phyloP scores from a whole-genome alignment of 257 asterid genomes.

The Forsythia suspensa region DNA sequence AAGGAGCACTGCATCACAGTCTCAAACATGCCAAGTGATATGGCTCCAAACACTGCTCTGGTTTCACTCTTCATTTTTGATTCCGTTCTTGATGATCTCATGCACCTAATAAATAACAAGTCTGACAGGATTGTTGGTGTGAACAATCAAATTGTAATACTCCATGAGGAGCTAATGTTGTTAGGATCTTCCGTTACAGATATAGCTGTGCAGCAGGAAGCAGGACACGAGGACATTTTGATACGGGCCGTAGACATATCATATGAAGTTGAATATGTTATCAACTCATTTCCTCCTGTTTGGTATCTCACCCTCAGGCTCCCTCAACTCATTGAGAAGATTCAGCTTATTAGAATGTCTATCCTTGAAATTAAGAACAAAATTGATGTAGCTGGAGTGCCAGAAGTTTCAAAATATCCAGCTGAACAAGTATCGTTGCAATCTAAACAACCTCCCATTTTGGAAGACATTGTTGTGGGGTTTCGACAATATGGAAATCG shows the following conservation, averaged over 20 bases:
- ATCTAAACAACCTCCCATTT: too few relatives aligned
- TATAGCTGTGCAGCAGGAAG: background rate
- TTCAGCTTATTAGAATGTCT: background rate
- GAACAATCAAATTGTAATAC: background rate
- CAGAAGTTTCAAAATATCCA: too few relatives aligned
- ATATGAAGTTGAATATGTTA: background rate
- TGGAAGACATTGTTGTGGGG: too few relatives aligned
- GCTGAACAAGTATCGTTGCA: too few relatives aligned
- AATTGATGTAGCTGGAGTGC: too few relatives aligned
- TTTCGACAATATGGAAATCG: too few relatives aligned
- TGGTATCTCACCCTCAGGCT: background rate
- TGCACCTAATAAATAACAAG: background rate
- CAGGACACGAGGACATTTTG: background rate
- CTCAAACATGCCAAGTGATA: background rate
- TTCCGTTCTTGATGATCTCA: background rate
- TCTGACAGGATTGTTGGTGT: background rate
- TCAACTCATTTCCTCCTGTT: background rate
- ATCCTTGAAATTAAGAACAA: too few relatives aligned
- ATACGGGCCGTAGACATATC: background rate
- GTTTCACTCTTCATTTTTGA: background rate
- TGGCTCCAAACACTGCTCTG: background rate
- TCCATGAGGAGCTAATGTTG: background rate
- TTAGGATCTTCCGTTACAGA: background rate
- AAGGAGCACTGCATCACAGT: background rate
- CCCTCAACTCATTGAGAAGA: background rate